Percentiles rank a stretch among this genome's conserved stretches.
Evolutionary conservation across 148 eudicot species (phyloP).

Genomic region (Heliosperma pusillum): DNA sequence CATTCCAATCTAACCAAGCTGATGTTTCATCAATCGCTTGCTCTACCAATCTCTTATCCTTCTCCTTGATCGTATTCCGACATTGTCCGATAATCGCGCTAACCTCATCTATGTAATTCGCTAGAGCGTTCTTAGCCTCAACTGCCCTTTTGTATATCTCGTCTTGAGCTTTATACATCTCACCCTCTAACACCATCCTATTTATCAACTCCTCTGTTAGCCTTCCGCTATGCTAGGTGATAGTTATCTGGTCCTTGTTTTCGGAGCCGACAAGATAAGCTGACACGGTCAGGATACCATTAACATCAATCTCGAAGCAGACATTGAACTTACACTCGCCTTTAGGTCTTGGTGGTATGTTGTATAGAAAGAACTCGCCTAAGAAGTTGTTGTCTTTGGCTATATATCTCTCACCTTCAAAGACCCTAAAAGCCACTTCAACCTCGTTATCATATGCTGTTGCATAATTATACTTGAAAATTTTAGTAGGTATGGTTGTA

Average conservation of each 20-base stretch:
- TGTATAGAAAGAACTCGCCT: background rate
- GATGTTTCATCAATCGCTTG: background rate
- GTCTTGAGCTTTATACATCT: background rate
- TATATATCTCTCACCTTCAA: background rate
- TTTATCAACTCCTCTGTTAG: constrained; percentile 12
- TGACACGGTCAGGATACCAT: constrained; percentile 23
- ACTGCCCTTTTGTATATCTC: background rate
- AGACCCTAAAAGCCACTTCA: background rate
- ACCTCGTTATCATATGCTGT: background rate
- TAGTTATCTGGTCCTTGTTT: constrained; percentile 18
- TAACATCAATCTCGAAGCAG: constrained; percentile 15
- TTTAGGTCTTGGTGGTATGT: constrained; percentile 20
- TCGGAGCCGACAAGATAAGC: background rate
- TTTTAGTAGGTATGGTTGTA: background rate
- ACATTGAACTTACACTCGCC: constrained; percentile 2
- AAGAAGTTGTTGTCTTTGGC: constrained; percentile 22
- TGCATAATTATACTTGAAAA: no score
- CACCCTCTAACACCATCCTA: constrained; percentile 23
- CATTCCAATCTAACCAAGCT: background rate
- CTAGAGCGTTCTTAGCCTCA: background rate
- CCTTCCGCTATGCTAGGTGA: background rate
- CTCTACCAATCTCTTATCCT: background rate
- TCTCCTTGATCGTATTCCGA: background rate
- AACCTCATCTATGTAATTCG: background rate
- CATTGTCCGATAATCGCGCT: background rate